These are phyloP conservation scores for Thielaviopsis populi DNA, from an alignment of 2,329 filamentous ascomycete species.

Conservation along the genomic window DNA sequence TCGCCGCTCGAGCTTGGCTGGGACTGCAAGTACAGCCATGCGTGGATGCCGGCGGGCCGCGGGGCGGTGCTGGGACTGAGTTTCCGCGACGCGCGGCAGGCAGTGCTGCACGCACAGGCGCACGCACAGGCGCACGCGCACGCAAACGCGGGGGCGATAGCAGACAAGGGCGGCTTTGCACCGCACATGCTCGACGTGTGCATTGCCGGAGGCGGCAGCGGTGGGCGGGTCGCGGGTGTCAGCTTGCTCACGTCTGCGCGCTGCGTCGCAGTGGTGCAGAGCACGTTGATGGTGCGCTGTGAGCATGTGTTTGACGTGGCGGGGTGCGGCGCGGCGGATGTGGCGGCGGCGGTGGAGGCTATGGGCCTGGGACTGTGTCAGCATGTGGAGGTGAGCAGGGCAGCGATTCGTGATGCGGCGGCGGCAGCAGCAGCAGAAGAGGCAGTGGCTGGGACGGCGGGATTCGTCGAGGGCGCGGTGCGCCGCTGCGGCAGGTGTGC, in stretches of 20 bases:
- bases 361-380: constrained; percentile 4
- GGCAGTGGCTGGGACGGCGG: neutral
- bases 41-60: constrained; percentile 9
- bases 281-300: neutral
- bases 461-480: neutral
- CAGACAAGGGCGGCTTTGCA: neutral
- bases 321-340: neutral
- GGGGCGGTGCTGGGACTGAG: neutral
- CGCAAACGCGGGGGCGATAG: too few relatives aligned
- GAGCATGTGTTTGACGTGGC: neutral
- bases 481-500: neutral
- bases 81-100: constrained; percentile 13
- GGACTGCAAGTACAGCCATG: constrained; percentile 10
- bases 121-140: neutral
- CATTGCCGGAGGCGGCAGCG: neutral
- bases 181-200: neutral
- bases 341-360: neutral
- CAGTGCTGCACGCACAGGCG: neutral
- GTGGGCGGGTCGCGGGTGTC: neutral
- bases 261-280: neutral
- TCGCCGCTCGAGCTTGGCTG: constrained; percentile 13
- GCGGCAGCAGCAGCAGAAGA: neutral
- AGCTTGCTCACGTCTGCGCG: neutral
- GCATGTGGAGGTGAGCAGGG: constrained; percentile 1
- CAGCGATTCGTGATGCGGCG: neutral